phyloP scores from a whole-genome alignment of 768 basidiomycete genomes.

The Rhodotorula taiwanensis region DNA sequence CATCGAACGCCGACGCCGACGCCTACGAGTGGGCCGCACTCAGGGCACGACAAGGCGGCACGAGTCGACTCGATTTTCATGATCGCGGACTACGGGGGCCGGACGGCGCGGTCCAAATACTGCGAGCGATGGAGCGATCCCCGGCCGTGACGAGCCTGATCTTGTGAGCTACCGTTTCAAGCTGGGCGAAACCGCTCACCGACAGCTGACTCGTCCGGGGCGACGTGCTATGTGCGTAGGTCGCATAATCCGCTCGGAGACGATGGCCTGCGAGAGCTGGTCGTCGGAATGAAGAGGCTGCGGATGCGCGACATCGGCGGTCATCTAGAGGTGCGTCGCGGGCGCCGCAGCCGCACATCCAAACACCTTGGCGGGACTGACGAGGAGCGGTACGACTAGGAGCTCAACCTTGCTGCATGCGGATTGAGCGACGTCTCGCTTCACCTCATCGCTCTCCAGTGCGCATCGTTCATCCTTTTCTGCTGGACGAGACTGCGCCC shows the following conservation, averaged over 20 bases:
- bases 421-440: conserved; percentile 25
- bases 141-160: conserved; percentile 12
- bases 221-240: neutral
- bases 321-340: conserved; percentile 13
- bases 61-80: conserved; percentile 32
- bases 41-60: conserved; percentile 15
- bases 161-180: conserved; percentile 2
- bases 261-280: conserved; percentile 18
- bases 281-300: conserved; percentile 29
- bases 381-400: too few relatives aligned
- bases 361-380: too few relatives aligned
- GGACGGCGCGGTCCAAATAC: conserved; percentile 3
- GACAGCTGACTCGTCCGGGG: neutral
- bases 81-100: conserved; percentile 14
- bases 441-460: conserved; percentile 28
- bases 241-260: conserved; percentile 28
- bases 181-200: too few relatives aligned
- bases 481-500: too few relatives aligned
- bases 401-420: conserved; percentile 24
- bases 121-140: conserved; percentile 17
- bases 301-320: conserved; percentile 14
- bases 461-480: neutral
- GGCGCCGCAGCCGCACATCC: fast-evolving
- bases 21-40: conserved; percentile 25
- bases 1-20: neutral